Conservation (phyloP, 2,329 filamentous ascomycete species). For the Verticillium isaacii region DNA sequence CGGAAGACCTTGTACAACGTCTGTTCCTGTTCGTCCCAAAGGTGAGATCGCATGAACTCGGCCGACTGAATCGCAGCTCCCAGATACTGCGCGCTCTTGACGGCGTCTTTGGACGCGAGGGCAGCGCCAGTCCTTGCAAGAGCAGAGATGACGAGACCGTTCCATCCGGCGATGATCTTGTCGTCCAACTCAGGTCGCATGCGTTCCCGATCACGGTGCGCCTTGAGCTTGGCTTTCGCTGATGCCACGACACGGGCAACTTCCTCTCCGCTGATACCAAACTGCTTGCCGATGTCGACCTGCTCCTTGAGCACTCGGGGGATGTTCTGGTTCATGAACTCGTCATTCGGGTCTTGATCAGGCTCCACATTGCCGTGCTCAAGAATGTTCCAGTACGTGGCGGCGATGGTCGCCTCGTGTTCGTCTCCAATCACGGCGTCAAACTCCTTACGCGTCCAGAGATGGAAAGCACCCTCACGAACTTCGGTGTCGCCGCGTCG, state of each 20-base stretch:
- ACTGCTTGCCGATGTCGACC: constrained; percentile 66
- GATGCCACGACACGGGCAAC: constrained; percentile 62
- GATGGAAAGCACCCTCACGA: constrained; percentile 87
- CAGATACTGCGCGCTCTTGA: constrained; percentile 57
- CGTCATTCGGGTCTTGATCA: constrained; percentile 82
- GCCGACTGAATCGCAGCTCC: constrained; percentile 63
- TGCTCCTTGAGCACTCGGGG: constrained; percentile 66
- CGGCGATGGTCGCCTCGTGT: constrained; percentile 55
- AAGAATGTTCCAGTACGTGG: constrained; percentile 78
- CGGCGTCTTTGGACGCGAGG: constrained; percentile 55
- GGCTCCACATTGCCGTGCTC: constrained; percentile 82
- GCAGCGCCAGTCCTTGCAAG: constrained; percentile 71
- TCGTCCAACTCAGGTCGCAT: constrained; percentile 76
- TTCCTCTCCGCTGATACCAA: constrained; percentile 66
- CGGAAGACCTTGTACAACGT: constrained; percentile 72
- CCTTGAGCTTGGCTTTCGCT: constrained; percentile 63
- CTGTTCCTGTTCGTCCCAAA: constrained; percentile 63
- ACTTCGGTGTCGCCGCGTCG: constrained; percentile 72
- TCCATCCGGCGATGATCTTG: constrained; percentile 84
- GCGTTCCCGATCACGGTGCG: constrained; percentile 69
- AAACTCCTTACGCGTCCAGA: constrained; percentile 89
- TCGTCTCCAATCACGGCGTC: constrained; percentile 63
- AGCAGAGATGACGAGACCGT: constrained; percentile 80
- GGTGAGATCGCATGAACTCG: constrained; percentile 63
- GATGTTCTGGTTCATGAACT: constrained; percentile 92